A percentile compares a stretch with the other conserved stretches of the same genome.
phyloP scores from a whole-genome alignment of 129 eudicot genomes.

The Lonicera japonica region DNA sequence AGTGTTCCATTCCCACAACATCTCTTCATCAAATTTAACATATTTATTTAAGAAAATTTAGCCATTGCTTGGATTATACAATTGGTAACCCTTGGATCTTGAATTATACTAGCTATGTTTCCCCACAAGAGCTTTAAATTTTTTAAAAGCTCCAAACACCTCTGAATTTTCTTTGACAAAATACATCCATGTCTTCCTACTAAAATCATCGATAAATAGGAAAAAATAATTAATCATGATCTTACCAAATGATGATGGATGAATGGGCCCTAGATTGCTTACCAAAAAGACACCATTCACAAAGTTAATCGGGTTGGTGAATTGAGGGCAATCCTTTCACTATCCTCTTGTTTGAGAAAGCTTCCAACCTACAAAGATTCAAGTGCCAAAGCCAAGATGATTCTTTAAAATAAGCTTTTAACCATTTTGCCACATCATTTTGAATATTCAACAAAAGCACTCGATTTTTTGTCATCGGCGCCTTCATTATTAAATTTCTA shows the following conservation, averaged over 20 bases:
- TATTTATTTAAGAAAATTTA: slow-evolving; percentile 3
- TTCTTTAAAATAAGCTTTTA: neutral
- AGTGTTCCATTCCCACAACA: slow-evolving; percentile 6
- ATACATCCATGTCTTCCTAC: neutral
- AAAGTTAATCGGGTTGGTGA: neutral
- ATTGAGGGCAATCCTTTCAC: neutral
- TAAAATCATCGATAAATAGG: neutral
- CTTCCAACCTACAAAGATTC: neutral
- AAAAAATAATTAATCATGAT: neutral
- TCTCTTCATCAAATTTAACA: slow-evolving; percentile 8
- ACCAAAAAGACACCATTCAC: slow-evolving; percentile 1
- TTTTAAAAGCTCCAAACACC: neutral
- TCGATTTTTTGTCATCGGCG: neutral
- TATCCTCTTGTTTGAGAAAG: neutral
- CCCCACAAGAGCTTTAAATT: slow-evolving; percentile 5
- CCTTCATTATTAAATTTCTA: neutral
- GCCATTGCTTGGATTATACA: slow-evolving; percentile 5
- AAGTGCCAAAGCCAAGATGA: neutral
- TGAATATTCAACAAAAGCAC: neutral
- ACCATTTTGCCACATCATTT: neutral
- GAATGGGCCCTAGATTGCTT: neutral
- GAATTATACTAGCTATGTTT: neutral
- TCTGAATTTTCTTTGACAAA: neutral
- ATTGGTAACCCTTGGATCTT: slow-evolving; percentile 7
- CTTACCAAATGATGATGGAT: neutral